Conservation (phyloP, 2,329 filamentous ascomycete genomes). For the Byssochlamys sp. region DNA sequence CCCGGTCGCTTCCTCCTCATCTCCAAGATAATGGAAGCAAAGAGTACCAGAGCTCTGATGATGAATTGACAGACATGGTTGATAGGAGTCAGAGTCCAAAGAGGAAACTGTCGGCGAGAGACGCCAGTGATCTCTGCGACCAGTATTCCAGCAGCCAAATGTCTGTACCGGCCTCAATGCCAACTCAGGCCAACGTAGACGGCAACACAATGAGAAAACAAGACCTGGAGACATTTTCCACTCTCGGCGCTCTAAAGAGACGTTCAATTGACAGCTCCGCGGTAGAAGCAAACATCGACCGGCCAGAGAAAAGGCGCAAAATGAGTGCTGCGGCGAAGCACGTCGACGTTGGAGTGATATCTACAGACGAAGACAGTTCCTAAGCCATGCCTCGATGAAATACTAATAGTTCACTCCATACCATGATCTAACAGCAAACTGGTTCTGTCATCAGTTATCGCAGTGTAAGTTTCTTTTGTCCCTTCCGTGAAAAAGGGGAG, state of each 20-base stretch:
- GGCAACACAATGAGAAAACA: not conserved
- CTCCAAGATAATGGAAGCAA: not conserved
- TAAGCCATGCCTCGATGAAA: not conserved
- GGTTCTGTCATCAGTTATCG: not conserved
- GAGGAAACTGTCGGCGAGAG: slow-evolving; percentile 1
- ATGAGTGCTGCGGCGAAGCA: slow-evolving; percentile 22
- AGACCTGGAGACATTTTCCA: not conserved
- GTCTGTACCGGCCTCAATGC: not conserved
- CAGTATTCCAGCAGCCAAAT: not conserved
- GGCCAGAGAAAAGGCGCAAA: slow-evolving; percentile 18
- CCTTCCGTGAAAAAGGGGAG: not conserved
- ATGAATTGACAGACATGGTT: not conserved
- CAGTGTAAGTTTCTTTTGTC: not conserved
- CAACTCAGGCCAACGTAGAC: not conserved
- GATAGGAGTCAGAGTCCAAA: slow-evolving; percentile 3
- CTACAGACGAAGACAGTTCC: slow-evolving; percentile 12
- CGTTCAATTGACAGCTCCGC: not conserved
- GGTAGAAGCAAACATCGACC: slow-evolving; percentile 8
- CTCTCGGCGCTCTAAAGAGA: not conserved
- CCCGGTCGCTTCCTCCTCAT: not conserved
- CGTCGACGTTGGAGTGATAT: slow-evolving; percentile 19
- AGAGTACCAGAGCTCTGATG: slow-evolving; percentile 1
- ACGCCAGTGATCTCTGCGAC: not conserved
- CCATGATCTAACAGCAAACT: not conserved
- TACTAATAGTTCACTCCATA: not conserved